Evolutionary conservation across 352 stramenopile species (phyloP).

Genomic region (Phytophthora constricta): DNA sequence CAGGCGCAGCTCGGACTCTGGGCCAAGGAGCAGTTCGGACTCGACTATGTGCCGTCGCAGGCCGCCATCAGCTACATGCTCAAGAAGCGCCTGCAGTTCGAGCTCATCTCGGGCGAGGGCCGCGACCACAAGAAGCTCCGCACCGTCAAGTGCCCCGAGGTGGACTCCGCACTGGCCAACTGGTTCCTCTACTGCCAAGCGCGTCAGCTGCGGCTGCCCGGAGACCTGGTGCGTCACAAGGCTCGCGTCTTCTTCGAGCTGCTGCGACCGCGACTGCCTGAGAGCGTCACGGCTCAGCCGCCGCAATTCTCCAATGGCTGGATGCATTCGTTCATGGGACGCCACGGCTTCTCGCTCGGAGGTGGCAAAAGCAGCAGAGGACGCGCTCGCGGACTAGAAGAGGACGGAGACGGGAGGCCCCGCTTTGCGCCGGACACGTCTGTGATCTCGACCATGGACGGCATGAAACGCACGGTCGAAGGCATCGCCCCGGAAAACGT

Average conservation of each 20-base stretch:
- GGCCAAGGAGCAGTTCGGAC: constrained; percentile 72
- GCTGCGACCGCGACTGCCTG: constrained; percentile 48
- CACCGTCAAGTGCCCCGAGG: constrained; percentile 77
- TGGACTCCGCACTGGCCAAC: constrained; percentile 81
- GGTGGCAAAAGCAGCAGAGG: constrained; percentile 35
- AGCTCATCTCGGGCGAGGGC: constrained; percentile 79
- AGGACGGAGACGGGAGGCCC: constrained; percentile 30
- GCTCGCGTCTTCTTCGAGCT: constrained; percentile 72
- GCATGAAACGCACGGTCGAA: constrained; percentile 55
- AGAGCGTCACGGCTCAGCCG: constrained; percentile 40
- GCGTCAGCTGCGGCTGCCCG: constrained; percentile 60
- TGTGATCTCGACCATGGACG: constrained; percentile 52
- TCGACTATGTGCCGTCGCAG: constrained; percentile 73
- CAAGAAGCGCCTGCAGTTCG: constrained; percentile 71
- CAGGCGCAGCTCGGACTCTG: constrained; percentile 78
- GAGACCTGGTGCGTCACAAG: constrained; percentile 81
- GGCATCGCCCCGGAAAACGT: constrained; percentile 61
- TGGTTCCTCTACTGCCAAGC: constrained; percentile 83
- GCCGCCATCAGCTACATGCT: constrained; percentile 86
- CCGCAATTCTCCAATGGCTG: constrained; percentile 90
- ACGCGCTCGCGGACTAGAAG: constrained; percentile 15
- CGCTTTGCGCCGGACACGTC: constrained; percentile 40
- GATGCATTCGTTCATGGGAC: constrained; percentile 84
- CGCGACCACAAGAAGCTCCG: constrained; percentile 79
- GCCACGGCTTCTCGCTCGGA: constrained; percentile 66